These are phyloP conservation scores for Candida rishiriensis DNA, from an alignment of 805 yeast species.

Conservation along the genomic window DNA sequence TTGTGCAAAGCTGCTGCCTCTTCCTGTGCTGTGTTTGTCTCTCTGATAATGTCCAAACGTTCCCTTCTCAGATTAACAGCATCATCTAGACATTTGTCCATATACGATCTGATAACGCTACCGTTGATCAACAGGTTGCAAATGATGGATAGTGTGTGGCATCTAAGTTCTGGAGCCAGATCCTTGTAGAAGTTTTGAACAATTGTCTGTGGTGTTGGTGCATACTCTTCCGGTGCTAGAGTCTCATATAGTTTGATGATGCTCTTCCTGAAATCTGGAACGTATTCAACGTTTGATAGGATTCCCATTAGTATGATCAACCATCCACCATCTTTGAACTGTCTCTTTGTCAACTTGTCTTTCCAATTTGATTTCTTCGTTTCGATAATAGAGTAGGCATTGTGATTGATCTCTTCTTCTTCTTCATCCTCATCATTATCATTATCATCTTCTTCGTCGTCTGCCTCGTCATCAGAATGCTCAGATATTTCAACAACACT, in stretches of 20 bases:
- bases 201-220: constrained; percentile 47
- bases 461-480: constrained; percentile 20
- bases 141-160: constrained; percentile 56
- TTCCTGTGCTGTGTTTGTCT: constrained; percentile 50
- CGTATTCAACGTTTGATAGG: constrained; percentile 53
- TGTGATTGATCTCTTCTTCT: constrained; percentile 32
- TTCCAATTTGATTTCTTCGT: constrained; percentile 69
- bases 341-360: constrained; percentile 67
- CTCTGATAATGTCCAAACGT: constrained; percentile 61
- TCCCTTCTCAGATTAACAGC: constrained; percentile 59
- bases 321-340: constrained; percentile 85
- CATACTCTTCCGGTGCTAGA: constrained; percentile 53
- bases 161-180: constrained; percentile 49
- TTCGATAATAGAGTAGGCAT: constrained; percentile 46
- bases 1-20: constrained; percentile 43
- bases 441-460: constrained; percentile 18
- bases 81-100: constrained; percentile 67
- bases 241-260: constrained; percentile 47
- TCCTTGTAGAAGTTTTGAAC: constrained; percentile 50
- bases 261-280: constrained; percentile 47
- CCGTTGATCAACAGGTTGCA: constrained; percentile 60
- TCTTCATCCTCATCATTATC: constrained; percentile 18
- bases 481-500: constrained; percentile 25
- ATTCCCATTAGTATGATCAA: constrained; percentile 72
- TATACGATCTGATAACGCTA: constrained; percentile 50